Evolutionary conservation across 192 early-diverging fungal genomes (phyloP), one percentile per base, ranked within the genome.

Genomic region (Podochytrium sp.): DNA sequence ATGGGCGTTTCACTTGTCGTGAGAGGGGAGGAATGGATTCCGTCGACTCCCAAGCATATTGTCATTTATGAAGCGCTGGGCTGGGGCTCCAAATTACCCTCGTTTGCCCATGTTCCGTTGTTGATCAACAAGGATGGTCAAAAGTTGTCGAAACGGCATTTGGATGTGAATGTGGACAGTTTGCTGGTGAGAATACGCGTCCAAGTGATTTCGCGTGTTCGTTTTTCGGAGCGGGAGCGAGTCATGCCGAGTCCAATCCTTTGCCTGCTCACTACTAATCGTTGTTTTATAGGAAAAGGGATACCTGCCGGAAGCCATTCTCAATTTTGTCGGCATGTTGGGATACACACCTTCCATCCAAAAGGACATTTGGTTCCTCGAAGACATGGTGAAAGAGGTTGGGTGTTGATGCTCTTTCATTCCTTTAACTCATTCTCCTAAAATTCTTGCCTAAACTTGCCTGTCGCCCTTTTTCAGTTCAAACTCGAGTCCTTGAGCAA

Each of bases 21-120:
- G 40, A 87, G 96, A 42, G 96, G 96, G 42, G 94, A 96, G 80
- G 96, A 98, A 80, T 98, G 96, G 96, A 84, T 98, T 34, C 84
- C 94, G 27, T 96, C 94, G 7, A 96, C 94, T 10, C 95, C 96
- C 39, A 96, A 96, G 73, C 96, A 98, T 81, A 69, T 93, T 1
- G 74, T 94, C 3, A 84, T 98, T 23, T 96, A 96, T 79, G 71
- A 80, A 25, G 91, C 93, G 23, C 87, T 98, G 76, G 90, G 89
- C 1, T 96, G 93, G 94, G 75, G 77, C 5, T 7, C 41, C n/a
- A 1, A 29, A 18, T 63, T 84, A 20, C 96, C 96, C 12, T 61
- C 84, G 58, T 98, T 93, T 80, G 91, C 85, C 0, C 96, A 98
- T 60, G 81, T 98, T 38, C 96, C 96, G 20, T 83, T 98, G 33